These are phyloP conservation scores for Glycine tomentella DNA, from an alignment of 306 rosid species.

Conservation along the genomic window DNA sequence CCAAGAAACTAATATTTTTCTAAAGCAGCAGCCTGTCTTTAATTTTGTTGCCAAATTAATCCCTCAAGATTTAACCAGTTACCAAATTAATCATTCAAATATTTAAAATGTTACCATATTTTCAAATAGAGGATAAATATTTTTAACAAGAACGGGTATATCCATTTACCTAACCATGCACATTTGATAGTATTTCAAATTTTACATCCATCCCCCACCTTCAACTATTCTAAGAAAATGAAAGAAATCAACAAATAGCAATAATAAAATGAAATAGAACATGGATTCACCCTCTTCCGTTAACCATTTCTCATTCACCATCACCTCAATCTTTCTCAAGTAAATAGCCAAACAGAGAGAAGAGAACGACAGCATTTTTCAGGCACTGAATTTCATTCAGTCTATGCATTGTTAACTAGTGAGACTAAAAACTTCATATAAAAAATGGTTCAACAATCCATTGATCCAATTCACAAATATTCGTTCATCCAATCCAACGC, in stretches of 20 bases:
- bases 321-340: slow-evolving; percentile 3
- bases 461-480: background rate
- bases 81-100: background rate
- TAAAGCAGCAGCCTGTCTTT: slow-evolving; percentile 32
- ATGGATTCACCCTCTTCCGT: background rate
- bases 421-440: background rate
- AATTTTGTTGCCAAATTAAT: background rate
- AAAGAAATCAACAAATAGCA: too few species aligned
- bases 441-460: slow-evolving; percentile 17
- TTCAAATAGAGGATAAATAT: too few species aligned
- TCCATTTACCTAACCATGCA: too few species aligned
- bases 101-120: too few species aligned
- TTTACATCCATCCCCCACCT: too few species aligned
- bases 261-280: background rate
- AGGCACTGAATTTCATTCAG: slow-evolving; percentile 6
- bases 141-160: too few species aligned
- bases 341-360: background rate
- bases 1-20: background rate
- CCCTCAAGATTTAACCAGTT: background rate
- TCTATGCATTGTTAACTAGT: background rate
- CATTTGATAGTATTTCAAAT: too few species aligned
- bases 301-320: background rate
- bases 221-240: too few species aligned
- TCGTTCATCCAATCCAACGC: background rate
- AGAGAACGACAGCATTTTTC: background rate